Base-by-base conservation (phyloP, 208 protist species). In the Leptomonas seymouri region DNA sequence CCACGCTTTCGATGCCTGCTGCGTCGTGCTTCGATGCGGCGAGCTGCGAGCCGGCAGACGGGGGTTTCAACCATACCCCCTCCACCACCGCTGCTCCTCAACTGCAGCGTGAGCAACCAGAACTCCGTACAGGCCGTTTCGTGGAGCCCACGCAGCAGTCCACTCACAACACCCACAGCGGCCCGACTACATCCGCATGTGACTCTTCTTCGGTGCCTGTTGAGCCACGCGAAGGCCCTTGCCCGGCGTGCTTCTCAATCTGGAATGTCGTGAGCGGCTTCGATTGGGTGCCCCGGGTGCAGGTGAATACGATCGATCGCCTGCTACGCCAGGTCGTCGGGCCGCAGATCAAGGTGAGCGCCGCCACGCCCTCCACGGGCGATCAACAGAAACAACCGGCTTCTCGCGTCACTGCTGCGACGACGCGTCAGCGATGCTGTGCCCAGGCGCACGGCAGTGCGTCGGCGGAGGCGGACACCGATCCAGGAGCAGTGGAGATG, bases 291-390 rank as follows among this genome's bases (percentile, higher is more conserved):
- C 76, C 76, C 11, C 83, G 86, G 7, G 67, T 92, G 55, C 86
- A 92, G 73, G 45, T 92, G 25, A 92, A 92, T 64, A 84, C 76
- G 6, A 53, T 92, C 28, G 82, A 92, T 64, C 83, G 86, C 16
- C 69, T 74, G 9, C 15, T 76, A 2, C 69, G 69, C 9, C 49
- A 80, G 23, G 15, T 72, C 20, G 51, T 67, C 34, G 55, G 63
- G 5, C 42, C 66, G 39, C 63, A 62, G 31, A 49, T 49, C 4
- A 44, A 46, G 18, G 44, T 51, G 21, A 44, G 28, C 15, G 27
- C 54, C 4, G 1, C 60, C 1, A 7, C 46, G 14, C 3, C 56
- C 15, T 25, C 28, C 20, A 20, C 25, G 1, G 39, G 21, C 3
- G 41, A 36, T 48, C 18, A 48, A 49, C n/a, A 50, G 56, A 28